A percentile compares a stretch with the other conserved stretches of the same genome.
These are phyloP conservation scores for Saccharomyces uvarum DNA, from an alignment of 1,139 yeast species.

Conservation along the genomic window DNA sequence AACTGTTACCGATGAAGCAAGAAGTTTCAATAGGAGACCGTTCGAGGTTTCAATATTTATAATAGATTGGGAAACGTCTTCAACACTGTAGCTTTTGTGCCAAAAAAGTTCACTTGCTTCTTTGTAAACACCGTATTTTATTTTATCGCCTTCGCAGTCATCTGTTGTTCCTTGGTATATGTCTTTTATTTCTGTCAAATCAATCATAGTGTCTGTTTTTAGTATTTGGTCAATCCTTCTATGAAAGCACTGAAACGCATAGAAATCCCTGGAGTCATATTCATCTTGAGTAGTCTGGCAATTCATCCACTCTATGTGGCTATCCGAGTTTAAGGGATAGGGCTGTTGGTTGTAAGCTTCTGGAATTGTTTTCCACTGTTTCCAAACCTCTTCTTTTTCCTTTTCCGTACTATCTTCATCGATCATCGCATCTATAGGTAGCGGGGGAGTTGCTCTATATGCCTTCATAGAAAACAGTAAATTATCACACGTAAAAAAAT, in stretches of 20 bases:
- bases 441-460: slow-evolving; percentile 54
- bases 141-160: slow-evolving; percentile 19
- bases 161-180: slow-evolving; percentile 30
- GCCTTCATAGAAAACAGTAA: slow-evolving; percentile 54
- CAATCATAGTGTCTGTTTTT: slow-evolving; percentile 55
- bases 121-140: slow-evolving; percentile 23
- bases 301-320: slow-evolving; percentile 57
- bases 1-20: slow-evolving; percentile 44
- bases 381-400: slow-evolving; percentile 19
- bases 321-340: slow-evolving; percentile 40
- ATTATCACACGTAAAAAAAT: slow-evolving; percentile 56
- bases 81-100: slow-evolving; percentile 23
- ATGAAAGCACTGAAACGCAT: slow-evolving; percentile 56
- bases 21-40: slow-evolving; percentile 44
- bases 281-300: slow-evolving; percentile 33
- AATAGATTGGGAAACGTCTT: slow-evolving; percentile 15
- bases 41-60: slow-evolving; percentile 33
- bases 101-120: slow-evolving; percentile 40
- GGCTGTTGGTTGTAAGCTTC: slow-evolving; percentile 44
- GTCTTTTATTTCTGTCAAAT: slow-evolving; percentile 42
- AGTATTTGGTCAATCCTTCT: slow-evolving; percentile 51
- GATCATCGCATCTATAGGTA: slow-evolving; percentile 35
- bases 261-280: slow-evolving; percentile 44
- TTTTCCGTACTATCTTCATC: slow-evolving; percentile 26
- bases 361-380: slow-evolving; percentile 30